These are phyloP conservation scores for Colletotrichum plurivorum DNA, from an alignment of 2,329 filamentous ascomycete genomes.

Conservation along the genomic window DNA sequence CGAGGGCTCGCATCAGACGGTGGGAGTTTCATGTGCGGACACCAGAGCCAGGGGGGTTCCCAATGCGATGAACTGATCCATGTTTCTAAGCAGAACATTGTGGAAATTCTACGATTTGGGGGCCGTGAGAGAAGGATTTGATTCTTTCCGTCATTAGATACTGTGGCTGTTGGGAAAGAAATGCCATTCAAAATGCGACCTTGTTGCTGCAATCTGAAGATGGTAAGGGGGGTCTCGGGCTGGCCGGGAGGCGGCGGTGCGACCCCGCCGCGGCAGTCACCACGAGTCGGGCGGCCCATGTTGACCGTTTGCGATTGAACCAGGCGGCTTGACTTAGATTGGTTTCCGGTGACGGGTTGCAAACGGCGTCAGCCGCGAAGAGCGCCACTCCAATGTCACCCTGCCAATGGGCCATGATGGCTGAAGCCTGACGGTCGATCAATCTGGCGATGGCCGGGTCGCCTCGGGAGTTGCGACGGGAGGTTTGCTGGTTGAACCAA, in stretches of 20 bases:
- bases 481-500: no score
- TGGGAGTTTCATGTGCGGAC: slow-evolving; percentile 35
- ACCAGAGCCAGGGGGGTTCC: slow-evolving; percentile 4
- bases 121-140: background rate
- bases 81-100: background rate
- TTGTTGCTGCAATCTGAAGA: background rate
- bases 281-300: slow-evolving; percentile 20
- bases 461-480: no score
- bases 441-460: background rate
- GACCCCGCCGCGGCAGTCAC: background rate
- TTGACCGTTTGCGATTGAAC: slow-evolving; percentile 26
- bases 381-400: background rate
- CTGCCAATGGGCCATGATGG: slow-evolving; percentile 1
- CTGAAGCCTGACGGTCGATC: slow-evolving; percentile 10
- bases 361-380: slow-evolving; percentile 19
- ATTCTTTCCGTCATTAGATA: background rate
- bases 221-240: slow-evolving; percentile 20
- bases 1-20: slow-evolving; percentile 39
- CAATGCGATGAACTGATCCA: no score
- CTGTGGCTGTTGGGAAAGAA: background rate
- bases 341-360: background rate
- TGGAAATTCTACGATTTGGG: slow-evolving; percentile 19
- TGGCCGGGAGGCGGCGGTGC: slow-evolving; percentile 21
- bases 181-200: no score
- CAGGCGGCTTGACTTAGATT: slow-evolving; percentile 10